Evolutionary conservation across 768 basidiomycete genomes (phyloP), one percentile per base, ranked within the genome.

Genomic region (Tubosaeta brunneosetosa): DNA sequence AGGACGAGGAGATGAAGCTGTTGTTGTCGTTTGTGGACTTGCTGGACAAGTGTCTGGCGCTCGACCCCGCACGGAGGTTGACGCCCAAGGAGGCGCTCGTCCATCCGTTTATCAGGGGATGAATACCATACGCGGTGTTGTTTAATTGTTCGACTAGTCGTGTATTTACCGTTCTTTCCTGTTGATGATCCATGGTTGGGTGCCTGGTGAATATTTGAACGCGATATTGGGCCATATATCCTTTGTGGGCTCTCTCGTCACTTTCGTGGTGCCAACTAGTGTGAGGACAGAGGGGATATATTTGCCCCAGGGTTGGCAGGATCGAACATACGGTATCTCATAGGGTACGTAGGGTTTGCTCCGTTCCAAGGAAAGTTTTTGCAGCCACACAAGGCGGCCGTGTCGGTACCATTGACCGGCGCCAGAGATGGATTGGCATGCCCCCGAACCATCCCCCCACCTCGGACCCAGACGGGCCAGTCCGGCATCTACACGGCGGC

Each of bases 31-130:
- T 99, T 63, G 80, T 95, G 45, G 94, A 98, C 67, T 69, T 98
- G 42, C 69, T 99, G 52, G 94, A 98, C 64, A 94, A 87, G 71
- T 95, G 94, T 67, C 76, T 97, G 26, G 75, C 82, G 19, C 77
- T 99, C 14, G 95, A 98, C 66, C 89, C 94, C 2, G 77, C 82
- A 38, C 83, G 91, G 66, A 74, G 95, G 62, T 82, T 97, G 31
- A 84, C 84, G n/a, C 94, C 94, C 2, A 84, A 86, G 63, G 95
- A 97, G 64, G 94, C 91, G 4, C 76, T 97, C 37, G 70, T 78
- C 9, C 94, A 97, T 70, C 83, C 91, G 0, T 97, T 95, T 70
- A 83, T 97, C 51, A 77, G 88, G 47, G 80, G 82, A 50, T 77
- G 58, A 49, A 55, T 56, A 58, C 52, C 55, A 48, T 51, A 52